A percentile compares a stretch with the other conserved stretches of the same genome.
Conservation (phyloP, 2,329 filamentous ascomycete species). For the Trichoderma oligosporum region DNA sequence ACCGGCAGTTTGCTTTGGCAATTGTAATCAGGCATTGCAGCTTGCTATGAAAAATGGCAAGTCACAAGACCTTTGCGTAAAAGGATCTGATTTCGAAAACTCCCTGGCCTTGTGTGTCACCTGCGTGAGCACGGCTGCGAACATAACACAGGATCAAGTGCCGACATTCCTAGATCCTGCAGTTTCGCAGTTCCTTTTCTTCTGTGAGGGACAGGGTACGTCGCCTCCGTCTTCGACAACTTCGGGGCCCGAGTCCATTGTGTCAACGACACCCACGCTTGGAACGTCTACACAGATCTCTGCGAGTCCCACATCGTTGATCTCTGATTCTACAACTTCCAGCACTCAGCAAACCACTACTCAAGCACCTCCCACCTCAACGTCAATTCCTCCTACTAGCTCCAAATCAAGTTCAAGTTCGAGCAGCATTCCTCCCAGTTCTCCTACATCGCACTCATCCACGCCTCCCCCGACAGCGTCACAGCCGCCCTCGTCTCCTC, state of each 20-base stretch:
- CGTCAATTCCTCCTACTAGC: background rate
- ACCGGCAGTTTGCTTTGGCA: conserved; percentile 49
- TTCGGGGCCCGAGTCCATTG: conserved; percentile 25
- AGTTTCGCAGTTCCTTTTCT: conserved; percentile 46
- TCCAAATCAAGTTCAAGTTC: background rate
- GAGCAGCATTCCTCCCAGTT: background rate
- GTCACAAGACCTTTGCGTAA: conserved; percentile 41
- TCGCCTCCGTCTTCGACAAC: conserved; percentile 20
- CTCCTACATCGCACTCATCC: background rate
- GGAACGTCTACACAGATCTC: conserved; percentile 28
- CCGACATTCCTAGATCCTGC: conserved; percentile 35
- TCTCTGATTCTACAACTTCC: background rate
- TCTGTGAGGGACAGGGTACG: conserved; percentile 37
- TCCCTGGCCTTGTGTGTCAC: conserved; percentile 37
- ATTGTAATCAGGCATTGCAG: conserved; percentile 49
- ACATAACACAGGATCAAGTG: conserved; percentile 27
- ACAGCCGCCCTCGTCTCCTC: background rate
- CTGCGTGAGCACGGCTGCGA: conserved; percentile 38
- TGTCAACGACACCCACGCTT: conserved; percentile 24
- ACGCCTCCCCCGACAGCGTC: background rate
- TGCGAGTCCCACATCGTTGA: conserved; percentile 21
- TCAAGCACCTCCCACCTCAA: background rate
- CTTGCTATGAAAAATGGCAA: conserved; percentile 50
- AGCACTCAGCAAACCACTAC: background rate
- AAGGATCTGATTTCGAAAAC: conserved; percentile 40